These are phyloP conservation scores for Solanum piurae DNA, from an alignment of 257 asterid species.

Conservation along the genomic window DNA sequence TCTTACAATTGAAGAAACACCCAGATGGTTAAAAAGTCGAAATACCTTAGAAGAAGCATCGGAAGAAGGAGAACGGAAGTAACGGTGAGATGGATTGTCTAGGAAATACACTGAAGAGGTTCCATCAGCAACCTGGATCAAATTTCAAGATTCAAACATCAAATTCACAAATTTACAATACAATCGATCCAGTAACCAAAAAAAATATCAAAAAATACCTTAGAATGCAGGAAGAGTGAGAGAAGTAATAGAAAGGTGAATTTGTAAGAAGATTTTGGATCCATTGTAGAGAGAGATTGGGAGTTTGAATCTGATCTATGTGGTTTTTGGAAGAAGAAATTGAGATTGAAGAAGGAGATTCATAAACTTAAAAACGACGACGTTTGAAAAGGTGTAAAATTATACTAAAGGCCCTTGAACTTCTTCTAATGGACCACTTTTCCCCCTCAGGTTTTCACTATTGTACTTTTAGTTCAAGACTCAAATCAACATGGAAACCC, in stretches of 20 bases:
- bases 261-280: not conserved
- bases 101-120: slow-evolving; percentile 52
- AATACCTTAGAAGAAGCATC: slow-evolving; percentile 25
- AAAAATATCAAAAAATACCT: slow-evolving; percentile 11
- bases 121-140: slow-evolving; percentile 39
- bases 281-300: slow-evolving; percentile 6
- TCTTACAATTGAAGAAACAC: not conserved
- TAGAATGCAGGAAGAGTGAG: slow-evolving; percentile 16
- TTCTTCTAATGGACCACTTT: not conserved
- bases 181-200: slow-evolving; percentile 9
- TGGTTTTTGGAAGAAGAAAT: not conserved
- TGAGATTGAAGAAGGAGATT: not conserved
- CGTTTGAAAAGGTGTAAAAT: not conserved
- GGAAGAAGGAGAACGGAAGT: slow-evolving; percentile 43
- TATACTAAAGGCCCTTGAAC: not conserved
- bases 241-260: slow-evolving; percentile 22
- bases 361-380: not conserved
- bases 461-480: not conserved
- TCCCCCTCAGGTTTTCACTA: not conserved
- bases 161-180: not conserved
- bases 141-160: not conserved
- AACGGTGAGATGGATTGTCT: slow-evolving; percentile 46
- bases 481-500: not conserved
- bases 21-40: not conserved
- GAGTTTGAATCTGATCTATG: not conserved